Evolutionary conservation across 2,329 filamentous ascomycete species (phyloP).

Genomic region (Alternaria triticimaculans): DNA sequence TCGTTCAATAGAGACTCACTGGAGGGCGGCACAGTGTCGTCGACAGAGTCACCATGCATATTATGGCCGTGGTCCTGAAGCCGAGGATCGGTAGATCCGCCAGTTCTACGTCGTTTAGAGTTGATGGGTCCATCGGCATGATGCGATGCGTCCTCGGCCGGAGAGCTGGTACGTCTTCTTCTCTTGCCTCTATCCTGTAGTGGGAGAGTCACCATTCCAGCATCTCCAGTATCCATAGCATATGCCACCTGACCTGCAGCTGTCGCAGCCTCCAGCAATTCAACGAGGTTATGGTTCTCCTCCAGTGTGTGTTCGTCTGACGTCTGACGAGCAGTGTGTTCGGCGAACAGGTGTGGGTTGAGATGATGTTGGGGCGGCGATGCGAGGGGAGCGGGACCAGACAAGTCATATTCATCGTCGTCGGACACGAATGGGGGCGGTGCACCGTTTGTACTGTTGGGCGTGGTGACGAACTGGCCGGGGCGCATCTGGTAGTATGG

Average conservation of each 20-base stretch:
- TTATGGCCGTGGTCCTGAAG: slow-evolving; percentile 8
- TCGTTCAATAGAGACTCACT: slow-evolving; percentile 41
- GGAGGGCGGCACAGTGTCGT: slow-evolving; percentile 19
- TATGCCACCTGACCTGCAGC: slow-evolving; percentile 38
- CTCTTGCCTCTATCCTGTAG: slow-evolving; percentile 33
- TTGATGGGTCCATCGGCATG: slow-evolving; percentile 8
- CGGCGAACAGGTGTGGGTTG: slow-evolving; percentile 22
- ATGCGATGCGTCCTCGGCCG: slow-evolving; percentile 7
- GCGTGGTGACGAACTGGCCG: slow-evolving; percentile 32
- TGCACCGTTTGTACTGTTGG: slow-evolving; percentile 33
- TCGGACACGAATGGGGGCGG: slow-evolving; percentile 22
- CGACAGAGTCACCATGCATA: slow-evolving; percentile 3
- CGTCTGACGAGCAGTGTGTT: slow-evolving; percentile 19
- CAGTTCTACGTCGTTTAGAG: slow-evolving; percentile 31
- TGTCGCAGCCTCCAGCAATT: slow-evolving; percentile 47
- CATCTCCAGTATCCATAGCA: slow-evolving; percentile 18
- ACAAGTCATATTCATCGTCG: slow-evolving; percentile 31
- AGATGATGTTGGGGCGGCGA: slow-evolving; percentile 21
- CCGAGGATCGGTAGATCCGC: slow-evolving; percentile 24
- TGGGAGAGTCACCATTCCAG: not conserved
- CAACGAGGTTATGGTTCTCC: slow-evolving; percentile 42
- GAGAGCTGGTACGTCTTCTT: slow-evolving; percentile 27
- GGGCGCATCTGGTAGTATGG: slow-evolving; percentile 45
- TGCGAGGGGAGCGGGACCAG: slow-evolving; percentile 15
- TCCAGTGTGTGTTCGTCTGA: slow-evolving; percentile 28